Conservation (phyloP, 805 yeast genomes). For the Komagataella populi region DNA sequence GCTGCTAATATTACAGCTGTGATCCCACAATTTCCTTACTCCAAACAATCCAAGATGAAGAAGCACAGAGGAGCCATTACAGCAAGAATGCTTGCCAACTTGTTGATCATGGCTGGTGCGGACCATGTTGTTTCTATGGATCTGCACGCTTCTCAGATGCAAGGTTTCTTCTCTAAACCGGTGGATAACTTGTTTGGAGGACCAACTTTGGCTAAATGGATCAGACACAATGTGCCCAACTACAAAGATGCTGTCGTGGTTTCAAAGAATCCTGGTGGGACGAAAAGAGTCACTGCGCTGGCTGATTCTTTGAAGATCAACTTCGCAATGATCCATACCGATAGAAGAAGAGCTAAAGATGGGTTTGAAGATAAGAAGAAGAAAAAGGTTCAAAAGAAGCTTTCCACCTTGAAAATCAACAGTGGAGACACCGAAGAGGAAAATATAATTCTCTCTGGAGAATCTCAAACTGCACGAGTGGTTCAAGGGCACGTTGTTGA, state of each 20-base stretch:
- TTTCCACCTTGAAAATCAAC: conserved; percentile 6
- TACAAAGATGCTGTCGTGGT: conserved; percentile 88
- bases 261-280: conserved; percentile 98
- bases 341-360: conserved; percentile 82
- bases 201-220: conserved; percentile 94
- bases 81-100: conserved; percentile 93
- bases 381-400: conserved; percentile 18
- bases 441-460: conserved; percentile 57
- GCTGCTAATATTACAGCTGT: conserved; percentile 97
- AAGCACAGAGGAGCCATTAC: conserved; percentile 98
- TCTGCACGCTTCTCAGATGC: conserved; percentile 95
- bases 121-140: conserved; percentile 98
- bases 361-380: conserved; percentile 27
- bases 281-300: conserved; percentile 92
- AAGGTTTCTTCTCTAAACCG: conserved; percentile 94
- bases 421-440: conserved; percentile 46
- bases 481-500: conserved; percentile 96
- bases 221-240: conserved; percentile 76
- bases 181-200: conserved; percentile 95
- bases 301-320: conserved; percentile 95
- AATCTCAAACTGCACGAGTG: conserved; percentile 89
- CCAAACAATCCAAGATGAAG: conserved; percentile 96
- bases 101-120: conserved; percentile 96
- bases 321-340: conserved; percentile 98
- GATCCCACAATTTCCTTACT: conserved; percentile 94